Conservation (phyloP, 768 basidiomycete genomes). For the Lepiota subincarnata region DNA sequence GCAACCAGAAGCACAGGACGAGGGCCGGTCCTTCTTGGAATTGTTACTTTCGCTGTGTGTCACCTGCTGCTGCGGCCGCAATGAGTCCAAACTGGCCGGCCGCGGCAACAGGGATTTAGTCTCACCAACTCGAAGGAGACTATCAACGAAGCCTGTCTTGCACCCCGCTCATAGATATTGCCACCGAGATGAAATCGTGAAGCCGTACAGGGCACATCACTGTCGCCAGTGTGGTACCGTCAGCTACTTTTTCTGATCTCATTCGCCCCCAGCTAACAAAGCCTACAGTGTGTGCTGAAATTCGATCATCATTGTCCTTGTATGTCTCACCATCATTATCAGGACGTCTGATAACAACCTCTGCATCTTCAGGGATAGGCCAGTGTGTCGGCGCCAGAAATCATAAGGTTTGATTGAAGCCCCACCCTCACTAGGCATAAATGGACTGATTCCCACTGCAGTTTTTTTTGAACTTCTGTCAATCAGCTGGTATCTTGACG, state of each 20-base stretch:
- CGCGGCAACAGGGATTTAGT: conserved; percentile 9
- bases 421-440: background rate
- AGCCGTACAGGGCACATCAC: conserved; percentile 76
- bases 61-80: background rate
- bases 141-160: conserved; percentile 40
- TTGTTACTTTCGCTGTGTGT: conserved; percentile 8
- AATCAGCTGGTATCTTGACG: conserved; percentile 57
- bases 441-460: conserved; percentile 23
- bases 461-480: conserved; percentile 84
- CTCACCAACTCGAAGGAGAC: conserved; percentile 28
- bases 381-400: conserved; percentile 93
- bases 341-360: conserved; percentile 1
- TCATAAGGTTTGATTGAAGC: conserved; percentile 55
- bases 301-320: conserved; percentile 92
- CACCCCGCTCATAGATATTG: conserved; percentile 69
- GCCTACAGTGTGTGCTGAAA: conserved; percentile 67
- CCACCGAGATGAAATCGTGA: conserved; percentile 54
- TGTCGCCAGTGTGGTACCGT: conserved; percentile 82
- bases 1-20: background rate
- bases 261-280: background rate
- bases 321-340: conserved; percentile 29
- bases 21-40: background rate
- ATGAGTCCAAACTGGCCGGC: background rate
- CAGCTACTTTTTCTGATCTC: conserved; percentile 23
- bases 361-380: conserved; percentile 68